A percentile compares a stretch with the other conserved stretches of the same genome.
Conservation (phyloP, 139 green algal species). For the Chlamydomonas sphaeroides region DNA sequence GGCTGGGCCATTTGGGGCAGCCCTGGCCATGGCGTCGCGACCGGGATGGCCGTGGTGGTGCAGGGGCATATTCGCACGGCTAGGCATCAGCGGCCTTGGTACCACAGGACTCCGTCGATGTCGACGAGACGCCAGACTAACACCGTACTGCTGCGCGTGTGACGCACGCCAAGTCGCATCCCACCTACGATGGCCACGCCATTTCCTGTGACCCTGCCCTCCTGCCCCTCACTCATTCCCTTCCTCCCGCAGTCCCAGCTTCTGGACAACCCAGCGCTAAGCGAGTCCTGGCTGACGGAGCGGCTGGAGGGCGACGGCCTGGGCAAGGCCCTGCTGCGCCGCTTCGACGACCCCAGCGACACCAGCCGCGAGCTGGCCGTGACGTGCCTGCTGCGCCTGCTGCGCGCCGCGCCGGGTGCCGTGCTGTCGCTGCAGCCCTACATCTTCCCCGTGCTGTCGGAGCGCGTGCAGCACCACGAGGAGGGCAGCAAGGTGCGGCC, state of each 20-base stretch:
- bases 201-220: too few species aligned
- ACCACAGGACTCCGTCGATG: too few species aligned
- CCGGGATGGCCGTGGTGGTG: too few species aligned
- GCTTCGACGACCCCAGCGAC: conserved; percentile 62
- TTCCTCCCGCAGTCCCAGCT: not conserved
- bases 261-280: conserved; percentile 13
- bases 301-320: conserved; percentile 37
- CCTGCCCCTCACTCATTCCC: too few species aligned
- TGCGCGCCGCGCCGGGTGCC: conserved; percentile 44
- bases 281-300: conserved; percentile 9
- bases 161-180: too few species aligned
- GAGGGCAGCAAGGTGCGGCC: conserved; percentile 11
- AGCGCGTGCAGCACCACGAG: conserved; percentile 39
- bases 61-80: too few species aligned
- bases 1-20: too few species aligned
- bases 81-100: too few species aligned
- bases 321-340: conserved; percentile 60
- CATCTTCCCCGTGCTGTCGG: conserved; percentile 62
- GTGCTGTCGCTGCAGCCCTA: conserved; percentile 65
- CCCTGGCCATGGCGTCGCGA: too few species aligned
- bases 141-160: too few species aligned
- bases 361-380: conserved; percentile 54
- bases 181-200: too few species aligned
- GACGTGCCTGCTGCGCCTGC: conserved; percentile 21
- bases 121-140: too few species aligned